A percentile compares a stretch with the other conserved stretches of the same genome.
Conservation (phyloP, 495 filamentous ascomycete genomes). For the Neurospora sp. region DNA sequence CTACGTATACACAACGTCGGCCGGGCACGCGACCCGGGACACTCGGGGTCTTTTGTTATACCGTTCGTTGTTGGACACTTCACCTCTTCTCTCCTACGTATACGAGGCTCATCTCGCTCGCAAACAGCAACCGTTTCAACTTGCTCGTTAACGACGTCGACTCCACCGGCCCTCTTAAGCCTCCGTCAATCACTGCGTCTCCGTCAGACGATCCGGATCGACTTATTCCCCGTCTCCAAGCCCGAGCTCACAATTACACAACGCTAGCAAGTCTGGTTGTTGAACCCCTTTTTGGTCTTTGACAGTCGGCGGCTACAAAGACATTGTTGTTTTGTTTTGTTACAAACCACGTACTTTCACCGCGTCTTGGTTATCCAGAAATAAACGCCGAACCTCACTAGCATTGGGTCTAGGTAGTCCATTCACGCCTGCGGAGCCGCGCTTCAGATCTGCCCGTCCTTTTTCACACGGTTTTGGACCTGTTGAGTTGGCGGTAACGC, state of each 20-base stretch:
- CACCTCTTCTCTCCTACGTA: not conserved
- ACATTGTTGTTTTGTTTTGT: not conserved
- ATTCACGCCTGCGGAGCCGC: not conserved
- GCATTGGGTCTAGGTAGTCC: not conserved
- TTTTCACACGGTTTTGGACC: not conserved
- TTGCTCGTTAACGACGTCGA: not conserved
- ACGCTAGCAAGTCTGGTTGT: not conserved
- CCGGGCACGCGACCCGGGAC: not conserved
- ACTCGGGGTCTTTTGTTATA: not conserved
- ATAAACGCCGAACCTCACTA: not conserved
- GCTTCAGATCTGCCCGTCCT: not conserved
- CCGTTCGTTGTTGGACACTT: not conserved
- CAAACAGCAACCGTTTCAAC: not conserved
- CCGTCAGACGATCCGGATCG: not conserved
- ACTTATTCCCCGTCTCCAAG: not conserved
- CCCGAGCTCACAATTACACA: not conserved
- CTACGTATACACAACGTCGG: not conserved
- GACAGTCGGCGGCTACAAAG: not conserved
- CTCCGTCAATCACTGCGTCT: not conserved
- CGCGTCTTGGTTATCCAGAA: not conserved
- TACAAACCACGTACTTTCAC: not conserved
- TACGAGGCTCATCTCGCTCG: not conserved
- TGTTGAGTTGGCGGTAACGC: not conserved
- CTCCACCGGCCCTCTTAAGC: not conserved
- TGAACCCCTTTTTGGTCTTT: not conserved